These are phyloP conservation scores for Crithidia fasciculata DNA, from an alignment of 208 protist species.

Conservation along the genomic window DNA sequence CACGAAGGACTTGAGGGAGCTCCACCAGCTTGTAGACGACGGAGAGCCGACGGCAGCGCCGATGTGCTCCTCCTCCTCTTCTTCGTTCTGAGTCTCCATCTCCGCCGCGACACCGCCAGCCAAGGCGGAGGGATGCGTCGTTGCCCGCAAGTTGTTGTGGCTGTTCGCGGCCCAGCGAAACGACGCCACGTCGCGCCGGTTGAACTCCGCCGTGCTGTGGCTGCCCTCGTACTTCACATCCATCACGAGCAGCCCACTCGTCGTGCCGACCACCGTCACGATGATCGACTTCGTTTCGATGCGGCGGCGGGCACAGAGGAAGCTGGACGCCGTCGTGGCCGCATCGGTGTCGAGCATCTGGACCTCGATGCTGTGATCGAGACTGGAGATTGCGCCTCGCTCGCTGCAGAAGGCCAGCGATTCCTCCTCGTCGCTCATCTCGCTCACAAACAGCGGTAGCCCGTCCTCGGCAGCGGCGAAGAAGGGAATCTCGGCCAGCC, in stretches of 20 bases:
- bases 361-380: slow-evolving; percentile 84
- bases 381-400: slow-evolving; percentile 73
- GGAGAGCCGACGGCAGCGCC: not conserved
- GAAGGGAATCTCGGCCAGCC: slow-evolving; percentile 68
- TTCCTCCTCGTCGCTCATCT: slow-evolving; percentile 66
- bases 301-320: slow-evolving; percentile 55
- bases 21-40: slow-evolving; percentile 4
- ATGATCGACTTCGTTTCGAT: slow-evolving; percentile 42
- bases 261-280: slow-evolving; percentile 68
- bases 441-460: slow-evolving; percentile 72
- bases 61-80: slow-evolving; percentile 13
- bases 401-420: slow-evolving; percentile 84
- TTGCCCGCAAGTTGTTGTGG: slow-evolving; percentile 29
- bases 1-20: slow-evolving; percentile 39
- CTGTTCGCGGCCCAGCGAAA: slow-evolving; percentile 22
- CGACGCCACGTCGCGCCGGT: slow-evolving; percentile 35
- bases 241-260: slow-evolving; percentile 54
- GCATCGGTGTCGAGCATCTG: slow-evolving; percentile 56
- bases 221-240: slow-evolving; percentile 71
- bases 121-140: not conserved
- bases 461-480: slow-evolving; percentile 63
- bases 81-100: not conserved
- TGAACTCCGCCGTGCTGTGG: slow-evolving; percentile 58
- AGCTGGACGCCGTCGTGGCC: slow-evolving; percentile 50
- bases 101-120: not conserved